A percentile compares a stretch with the other conserved stretches of the same genome.
Conservation (phyloP, 2,329 filamentous ascomycete species). For the Cytospora paraplurivora region DNA sequence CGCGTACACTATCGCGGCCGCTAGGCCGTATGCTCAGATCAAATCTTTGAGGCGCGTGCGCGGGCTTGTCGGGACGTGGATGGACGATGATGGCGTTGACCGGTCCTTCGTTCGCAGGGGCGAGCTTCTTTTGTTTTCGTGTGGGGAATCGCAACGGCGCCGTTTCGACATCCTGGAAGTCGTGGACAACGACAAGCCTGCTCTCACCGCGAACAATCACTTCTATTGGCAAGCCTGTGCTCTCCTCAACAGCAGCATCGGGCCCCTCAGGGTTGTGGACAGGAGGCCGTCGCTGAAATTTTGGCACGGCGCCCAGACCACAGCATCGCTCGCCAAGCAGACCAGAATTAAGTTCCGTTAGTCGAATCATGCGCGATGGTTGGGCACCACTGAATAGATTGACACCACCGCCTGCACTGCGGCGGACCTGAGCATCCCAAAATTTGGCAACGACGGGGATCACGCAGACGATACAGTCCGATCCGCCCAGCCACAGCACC, state of each 20-base stretch:
- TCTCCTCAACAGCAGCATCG: slow-evolving; percentile 33
- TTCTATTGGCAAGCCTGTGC: slow-evolving; percentile 51
- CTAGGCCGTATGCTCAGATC: slow-evolving; percentile 52
- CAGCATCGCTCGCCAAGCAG: slow-evolving; percentile 60
- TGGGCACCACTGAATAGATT: slow-evolving; percentile 60
- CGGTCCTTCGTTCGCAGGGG: slow-evolving; percentile 35
- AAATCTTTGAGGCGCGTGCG: slow-evolving; percentile 46
- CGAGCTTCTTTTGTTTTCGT: slow-evolving; percentile 31
- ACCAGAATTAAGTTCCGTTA: slow-evolving; percentile 55
- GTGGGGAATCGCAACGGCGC: slow-evolving; percentile 31
- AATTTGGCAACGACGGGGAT: slow-evolving; percentile 58
- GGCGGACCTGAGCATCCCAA: slow-evolving; percentile 61
- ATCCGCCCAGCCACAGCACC: slow-evolving; percentile 58
- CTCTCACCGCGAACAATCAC: slow-evolving; percentile 58
- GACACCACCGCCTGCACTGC: slow-evolving; percentile 48
- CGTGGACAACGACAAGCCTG: slow-evolving; percentile 56
- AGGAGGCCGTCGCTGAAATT: slow-evolving; percentile 29
- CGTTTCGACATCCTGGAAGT: slow-evolving; percentile 47
- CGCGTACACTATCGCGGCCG: slow-evolving; percentile 40
- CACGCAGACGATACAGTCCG: slow-evolving; percentile 57
- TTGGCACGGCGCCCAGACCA: slow-evolving; percentile 51
- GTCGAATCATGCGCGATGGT: slow-evolving; percentile 57
- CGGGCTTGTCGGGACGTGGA: slow-evolving; percentile 45
- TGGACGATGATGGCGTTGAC: slow-evolving; percentile 59
- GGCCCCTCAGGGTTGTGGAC: slow-evolving; percentile 16